phyloP scores from a whole-genome alignment of 2,329 filamentous ascomycete species.

The Pseudocercospora cruenta region DNA sequence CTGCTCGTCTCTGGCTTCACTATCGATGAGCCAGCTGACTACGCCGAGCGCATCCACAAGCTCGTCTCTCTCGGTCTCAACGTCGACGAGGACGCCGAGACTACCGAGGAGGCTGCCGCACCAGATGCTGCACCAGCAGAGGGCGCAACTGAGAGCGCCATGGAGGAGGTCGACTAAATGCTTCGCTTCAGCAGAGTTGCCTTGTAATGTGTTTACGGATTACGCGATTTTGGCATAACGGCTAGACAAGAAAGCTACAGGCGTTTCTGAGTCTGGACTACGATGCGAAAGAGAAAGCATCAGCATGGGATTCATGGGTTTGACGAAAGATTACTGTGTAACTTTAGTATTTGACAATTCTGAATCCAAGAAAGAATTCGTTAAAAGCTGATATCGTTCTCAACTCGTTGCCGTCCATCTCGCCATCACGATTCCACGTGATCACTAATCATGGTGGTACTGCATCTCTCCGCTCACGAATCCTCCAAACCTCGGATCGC shows the following conservation, averaged over 20 bases:
- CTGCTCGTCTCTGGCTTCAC: conserved; percentile 99
- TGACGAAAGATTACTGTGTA: conserved; percentile 18
- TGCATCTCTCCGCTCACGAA: not conserved
- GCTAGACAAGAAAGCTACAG: conserved; percentile 22
- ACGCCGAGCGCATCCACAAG: conserved; percentile 99
- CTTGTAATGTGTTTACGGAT: conserved; percentile 28
- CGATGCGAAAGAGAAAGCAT: conserved; percentile 19
- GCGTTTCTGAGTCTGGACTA: conserved; percentile 18
- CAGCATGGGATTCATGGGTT: conserved; percentile 16
- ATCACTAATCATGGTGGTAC: not conserved
- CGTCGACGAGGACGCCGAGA: conserved; percentile 90
- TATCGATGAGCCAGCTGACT: conserved; percentile 96
- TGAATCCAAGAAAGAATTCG: not conserved
- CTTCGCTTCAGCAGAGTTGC: conserved; percentile 15
- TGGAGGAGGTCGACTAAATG: conserved; percentile 98
- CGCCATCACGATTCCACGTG: not conserved
- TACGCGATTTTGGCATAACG: conserved; percentile 25
- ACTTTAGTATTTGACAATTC: too few species aligned
- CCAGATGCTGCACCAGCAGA: conserved; percentile 64
- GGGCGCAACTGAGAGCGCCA: conserved; percentile 82
- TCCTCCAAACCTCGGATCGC: too few species aligned
- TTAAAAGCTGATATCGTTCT: not conserved
- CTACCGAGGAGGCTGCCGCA: conserved; percentile 60
- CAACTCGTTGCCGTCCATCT: not conserved
- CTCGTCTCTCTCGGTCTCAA: conserved; percentile 96